phyloP scores from a whole-genome alignment of 2,329 filamentous ascomycete species.

The Alternaria burnsii region DNA sequence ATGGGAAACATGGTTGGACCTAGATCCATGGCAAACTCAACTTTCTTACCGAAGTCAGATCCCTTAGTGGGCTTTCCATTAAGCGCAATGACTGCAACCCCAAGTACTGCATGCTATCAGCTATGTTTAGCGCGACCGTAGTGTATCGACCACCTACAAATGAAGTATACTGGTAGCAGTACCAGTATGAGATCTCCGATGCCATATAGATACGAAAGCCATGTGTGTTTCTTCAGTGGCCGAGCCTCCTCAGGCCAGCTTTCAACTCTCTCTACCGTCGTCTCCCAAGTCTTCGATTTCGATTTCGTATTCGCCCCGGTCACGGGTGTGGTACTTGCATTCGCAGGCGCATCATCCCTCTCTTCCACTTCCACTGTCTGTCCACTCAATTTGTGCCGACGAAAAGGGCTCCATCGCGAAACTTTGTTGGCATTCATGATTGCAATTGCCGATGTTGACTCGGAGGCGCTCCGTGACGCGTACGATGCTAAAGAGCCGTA shows the following conservation, averaged over 20 bases:
- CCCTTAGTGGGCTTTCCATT: slow-evolving; percentile 36
- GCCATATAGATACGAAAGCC: slow-evolving; percentile 30
- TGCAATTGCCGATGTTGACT: not conserved
- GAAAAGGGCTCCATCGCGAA: slow-evolving; percentile 25
- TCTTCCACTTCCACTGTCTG: slow-evolving; percentile 7
- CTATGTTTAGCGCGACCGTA: not conserved
- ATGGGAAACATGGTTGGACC: slow-evolving; percentile 51
- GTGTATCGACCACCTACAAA: slow-evolving; percentile 31
- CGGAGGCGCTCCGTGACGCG: slow-evolving; percentile 17
- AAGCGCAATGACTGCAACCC: slow-evolving; percentile 29
- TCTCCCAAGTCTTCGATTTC: slow-evolving; percentile 36
- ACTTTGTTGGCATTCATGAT: slow-evolving; percentile 21
- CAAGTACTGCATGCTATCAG: slow-evolving; percentile 32
- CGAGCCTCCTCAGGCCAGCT: slow-evolving; percentile 44
- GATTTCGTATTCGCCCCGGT: not conserved
- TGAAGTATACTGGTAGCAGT: slow-evolving; percentile 45
- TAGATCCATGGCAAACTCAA: slow-evolving; percentile 39
- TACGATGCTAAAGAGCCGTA: not conserved
- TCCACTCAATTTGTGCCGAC: slow-evolving; percentile 12
- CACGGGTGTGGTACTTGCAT: slow-evolving; percentile 15
- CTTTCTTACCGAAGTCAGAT: slow-evolving; percentile 37
- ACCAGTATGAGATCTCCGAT: slow-evolving; percentile 42
- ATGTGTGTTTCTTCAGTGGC: slow-evolving; percentile 33
- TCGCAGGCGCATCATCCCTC: not conserved
- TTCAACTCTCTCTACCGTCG: slow-evolving; percentile 30